Evolutionary conservation across 768 basidiomycete genomes (phyloP), one percentile per base, ranked within the genome.

Genomic region (Leccinum subgranulosum): DNA sequence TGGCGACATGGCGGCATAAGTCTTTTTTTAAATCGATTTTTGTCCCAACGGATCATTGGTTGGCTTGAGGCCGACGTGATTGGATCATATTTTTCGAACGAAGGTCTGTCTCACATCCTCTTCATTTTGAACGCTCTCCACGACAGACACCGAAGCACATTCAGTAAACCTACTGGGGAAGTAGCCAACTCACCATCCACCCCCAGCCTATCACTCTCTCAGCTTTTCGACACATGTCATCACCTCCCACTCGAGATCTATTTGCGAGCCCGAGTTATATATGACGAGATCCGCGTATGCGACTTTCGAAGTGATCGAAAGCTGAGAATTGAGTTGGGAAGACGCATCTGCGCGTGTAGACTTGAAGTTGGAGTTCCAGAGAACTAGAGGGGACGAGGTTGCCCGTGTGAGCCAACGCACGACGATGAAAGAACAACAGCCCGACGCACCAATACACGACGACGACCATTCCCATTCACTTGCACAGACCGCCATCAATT

Each of bases 401-500:
- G 6, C 36, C 17, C 43, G 21, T 11, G 21, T 45, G 58, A 50
- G 27, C 27, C 27, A 28, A 28, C 27, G 27, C 27, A 28, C 7
- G 27, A 28, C 27, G 8, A 28, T 2, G 34, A 21, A 45, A 29
- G 49, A 15, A 28, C 46, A 17, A 21, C 21, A 75, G 8, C 9
- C 3, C 1, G n/a, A 60, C 82, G 51, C 54, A 97, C 96, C 94
- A 97, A 68, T 93, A 95, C 7, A 97, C 94, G 11, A 99, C 87
- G 3, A 95, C 81, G 25, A 98, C 85, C 59, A 0, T 25, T 25
- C 25, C 25, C 25, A 25, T 25, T 90, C 47, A 94, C 66, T 81
- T 84, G 84, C 88, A 93, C 36, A 98, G 68, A 2, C 87, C 87
- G 1, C 90, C 86, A 70, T 99, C 97, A 55, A 99, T 87, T 56